Base-by-base conservation (phyloP, 164 flowering plant species). In the Umbilicus rupestris region DNA sequence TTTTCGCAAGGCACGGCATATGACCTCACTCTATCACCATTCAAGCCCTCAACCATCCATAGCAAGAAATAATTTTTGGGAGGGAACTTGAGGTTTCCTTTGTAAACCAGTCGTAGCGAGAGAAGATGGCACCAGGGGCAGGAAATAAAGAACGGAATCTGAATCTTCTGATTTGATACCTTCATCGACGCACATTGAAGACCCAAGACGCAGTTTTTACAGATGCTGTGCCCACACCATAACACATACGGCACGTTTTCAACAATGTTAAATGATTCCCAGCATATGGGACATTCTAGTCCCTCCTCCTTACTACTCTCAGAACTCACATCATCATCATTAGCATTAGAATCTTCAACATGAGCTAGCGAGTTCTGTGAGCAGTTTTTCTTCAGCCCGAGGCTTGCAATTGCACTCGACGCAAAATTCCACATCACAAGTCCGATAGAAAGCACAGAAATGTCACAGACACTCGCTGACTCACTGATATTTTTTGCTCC, bases 171-270 rank as follows among this genome's bases (percentile, higher is more conserved):
- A 28, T 77, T 39, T n/a, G 83, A 78, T 47, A 84, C 68, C 71
- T 79, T 83, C 57, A 83, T 26, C 12, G 78, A 50, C 26, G 88
- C 83, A 74, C 78, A 73, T 33, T 69, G 85, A 29, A 87, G 81
- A 42, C 85, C 83, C 8, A 86, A 66, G 31, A 85, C 71, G 67
- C 96, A 90, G 62, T 79, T 79, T 69, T 85, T 83, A 79, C 96
- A 90, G 12, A 86, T 76, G 4, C 84, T 83, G 76, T 87, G 94
- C 26, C 94, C 96, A 58, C 96, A 87, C 90, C 92, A 87, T 19
- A 87, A 69, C 37, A 85, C 84, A 76, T 79, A 77, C 1, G 92
- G 92, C 45, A 83, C 83, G 57, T 86, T 86, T 77, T 90, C 90
- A 11, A 83, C 88, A 46, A 86, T 75, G 68, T 85, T 84, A 75